Conservation (phyloP, 164 flowering plant species). For the Nymphaea thermarum region DNA sequence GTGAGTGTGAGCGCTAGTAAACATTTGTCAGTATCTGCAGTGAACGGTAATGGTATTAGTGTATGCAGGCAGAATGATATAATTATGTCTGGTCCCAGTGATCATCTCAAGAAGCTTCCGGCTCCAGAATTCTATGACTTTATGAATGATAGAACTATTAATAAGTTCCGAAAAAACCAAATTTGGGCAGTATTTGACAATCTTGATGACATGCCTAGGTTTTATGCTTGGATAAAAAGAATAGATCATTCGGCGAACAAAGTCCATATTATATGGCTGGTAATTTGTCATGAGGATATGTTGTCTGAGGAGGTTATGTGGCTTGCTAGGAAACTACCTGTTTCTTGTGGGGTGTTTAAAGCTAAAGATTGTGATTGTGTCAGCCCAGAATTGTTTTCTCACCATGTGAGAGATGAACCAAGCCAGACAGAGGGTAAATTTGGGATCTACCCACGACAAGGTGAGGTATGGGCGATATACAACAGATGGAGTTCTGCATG, state of each 20-base stretch:
- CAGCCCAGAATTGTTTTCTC: conserved; percentile 30
- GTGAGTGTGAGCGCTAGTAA: too few species aligned
- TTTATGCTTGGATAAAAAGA: conserved; percentile 33
- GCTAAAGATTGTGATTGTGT: not conserved
- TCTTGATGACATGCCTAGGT: conserved; percentile 35
- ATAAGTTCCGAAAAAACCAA: conserved; percentile 41
- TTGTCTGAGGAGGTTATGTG: conserved; percentile 18
- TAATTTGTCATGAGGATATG: conserved; percentile 29
- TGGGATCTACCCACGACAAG: conserved; percentile 37
- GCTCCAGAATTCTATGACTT: conserved; percentile 45
- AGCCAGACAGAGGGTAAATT: conserved; percentile 15
- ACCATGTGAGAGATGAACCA: conserved; percentile 16
- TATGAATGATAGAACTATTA: conserved; percentile 22
- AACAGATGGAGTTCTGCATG: conserved; percentile 25
- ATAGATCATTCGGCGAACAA: conserved; percentile 8
- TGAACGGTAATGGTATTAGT: too few species aligned
- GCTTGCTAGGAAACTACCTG: conserved; percentile 32
- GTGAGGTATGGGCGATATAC: conserved; percentile 67
- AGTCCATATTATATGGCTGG: conserved; percentile 11
- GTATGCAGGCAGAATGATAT: too few species aligned
- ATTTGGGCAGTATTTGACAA: conserved; percentile 70
- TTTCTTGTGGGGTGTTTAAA: conserved; percentile 43
- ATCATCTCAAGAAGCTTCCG: conserved; percentile 14
- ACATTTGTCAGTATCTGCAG: too few species aligned
- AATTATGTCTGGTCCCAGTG: not conserved